These are phyloP conservation scores for Kluyveromyces marxianus DNA, from an alignment of 1,139 yeast genomes.

Conservation along the genomic window DNA sequence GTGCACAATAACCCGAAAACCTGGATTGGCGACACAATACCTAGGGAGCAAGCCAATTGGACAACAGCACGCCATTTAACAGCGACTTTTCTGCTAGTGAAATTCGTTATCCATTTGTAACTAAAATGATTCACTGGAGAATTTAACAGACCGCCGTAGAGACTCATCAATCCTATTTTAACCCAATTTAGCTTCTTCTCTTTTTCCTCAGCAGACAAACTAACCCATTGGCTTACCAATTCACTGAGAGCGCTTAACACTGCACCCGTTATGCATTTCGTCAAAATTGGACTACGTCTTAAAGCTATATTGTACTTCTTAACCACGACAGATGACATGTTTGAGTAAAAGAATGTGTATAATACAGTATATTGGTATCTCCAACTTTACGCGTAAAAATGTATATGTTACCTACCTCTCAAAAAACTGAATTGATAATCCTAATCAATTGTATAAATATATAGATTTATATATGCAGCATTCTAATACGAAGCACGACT, in stretches of 20 bases:
- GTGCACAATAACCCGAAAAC: conserved; percentile 51
- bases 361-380: background rate
- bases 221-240: conserved; percentile 40
- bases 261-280: conserved; percentile 56
- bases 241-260: conserved; percentile 52
- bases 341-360: background rate
- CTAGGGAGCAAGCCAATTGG: conserved; percentile 55
- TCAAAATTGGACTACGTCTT: conserved; percentile 45
- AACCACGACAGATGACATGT: background rate
- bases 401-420: conserved; percentile 26
- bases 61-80: conserved; percentile 37
- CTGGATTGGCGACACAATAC: conserved; percentile 57
- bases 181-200: conserved; percentile 18
- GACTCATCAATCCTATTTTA: conserved; percentile 40
- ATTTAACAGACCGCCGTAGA: conserved; percentile 61
- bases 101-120: conserved; percentile 40
- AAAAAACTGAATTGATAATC: background rate
- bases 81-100: conserved; percentile 34
- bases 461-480: conserved; percentile 1
- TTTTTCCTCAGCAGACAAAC: conserved; percentile 39
- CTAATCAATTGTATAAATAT: background rate
- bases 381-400: too few relatives aligned
- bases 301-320: conserved; percentile 38
- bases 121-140: conserved; percentile 71
- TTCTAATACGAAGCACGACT: too few relatives aligned